These are phyloP conservation scores for Paramecium bursaria DNA, from an alignment of 73 alveolate genomes.

Conservation along the genomic window DNA sequence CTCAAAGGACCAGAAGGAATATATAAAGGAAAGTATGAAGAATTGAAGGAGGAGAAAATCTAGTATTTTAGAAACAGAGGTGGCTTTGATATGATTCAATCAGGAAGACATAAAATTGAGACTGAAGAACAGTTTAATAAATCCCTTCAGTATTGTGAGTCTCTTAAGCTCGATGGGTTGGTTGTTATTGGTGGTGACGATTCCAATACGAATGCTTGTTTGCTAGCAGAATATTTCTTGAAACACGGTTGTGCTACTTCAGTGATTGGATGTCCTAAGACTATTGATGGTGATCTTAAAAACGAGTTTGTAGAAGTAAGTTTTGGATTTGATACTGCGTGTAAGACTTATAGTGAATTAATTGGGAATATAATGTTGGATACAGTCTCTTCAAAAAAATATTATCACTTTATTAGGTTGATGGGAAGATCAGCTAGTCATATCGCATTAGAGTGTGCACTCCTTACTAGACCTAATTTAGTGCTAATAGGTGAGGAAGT, in stretches of 20 bases:
- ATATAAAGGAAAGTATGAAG: conserved; percentile 85
- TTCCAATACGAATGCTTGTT: conserved; percentile 74
- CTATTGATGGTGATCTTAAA: conserved; percentile 98
- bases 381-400: conserved; percentile 75
- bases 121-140: conserved; percentile 79
- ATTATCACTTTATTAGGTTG: conserved; percentile 96
- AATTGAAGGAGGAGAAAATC: conserved; percentile 91
- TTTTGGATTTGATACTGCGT: conserved; percentile 77
- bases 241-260: conserved; percentile 80
- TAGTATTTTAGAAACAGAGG: conserved; percentile 97
- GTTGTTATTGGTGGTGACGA: conserved; percentile 97
- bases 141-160: conserved; percentile 64
- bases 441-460: conserved; percentile 96
- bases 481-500: conserved; percentile 97
- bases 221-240: conserved; percentile 97
- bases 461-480: conserved; percentile 82
- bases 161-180: conserved; percentile 93
- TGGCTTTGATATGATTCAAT: conserved; percentile 97
- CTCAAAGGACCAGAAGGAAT: conserved; percentile 97
- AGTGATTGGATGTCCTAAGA: conserved; percentile 98
- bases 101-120: conserved; percentile 96
- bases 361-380: conserved; percentile 95
- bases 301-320: conserved; percentile 58
- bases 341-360: conserved; percentile 95
- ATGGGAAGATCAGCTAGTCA: conserved; percentile 99